Evolutionary conservation across 2,329 filamentous ascomycete species (phyloP).

Genomic region (Penicillium hesseltinei): DNA sequence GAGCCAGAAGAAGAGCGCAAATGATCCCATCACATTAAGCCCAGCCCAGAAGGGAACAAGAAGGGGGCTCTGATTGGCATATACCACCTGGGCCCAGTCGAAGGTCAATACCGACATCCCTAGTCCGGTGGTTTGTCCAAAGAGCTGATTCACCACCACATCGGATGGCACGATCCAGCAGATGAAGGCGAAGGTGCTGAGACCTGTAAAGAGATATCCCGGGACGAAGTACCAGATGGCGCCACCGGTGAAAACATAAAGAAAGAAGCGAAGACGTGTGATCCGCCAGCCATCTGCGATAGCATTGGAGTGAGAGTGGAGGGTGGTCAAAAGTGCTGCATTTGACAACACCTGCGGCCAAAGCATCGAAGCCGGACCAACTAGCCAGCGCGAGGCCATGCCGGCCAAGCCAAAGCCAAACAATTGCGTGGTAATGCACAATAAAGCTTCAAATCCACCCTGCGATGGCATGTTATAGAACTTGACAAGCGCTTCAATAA

Average conservation of each 20-base stretch:
- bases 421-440: constrained; percentile 60
- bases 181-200: constrained; percentile 68
- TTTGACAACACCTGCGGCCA: constrained; percentile 59
- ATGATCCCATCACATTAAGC: constrained; percentile 46
- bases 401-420: constrained; percentile 65
- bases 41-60: constrained; percentile 59
- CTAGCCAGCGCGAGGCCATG: constrained; percentile 58
- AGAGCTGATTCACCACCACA: constrained; percentile 68
- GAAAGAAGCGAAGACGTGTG: constrained; percentile 39
- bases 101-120: constrained; percentile 70
- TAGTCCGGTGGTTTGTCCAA: constrained; percentile 66
- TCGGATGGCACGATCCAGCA: constrained; percentile 71
- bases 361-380: constrained; percentile 61
- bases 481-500: constrained; percentile 40
- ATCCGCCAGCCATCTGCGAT: constrained; percentile 45
- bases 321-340: constrained; percentile 46
- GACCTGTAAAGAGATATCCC: constrained; percentile 65
- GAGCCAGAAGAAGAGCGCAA: constrained; percentile 46
- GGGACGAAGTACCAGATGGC: constrained; percentile 48
- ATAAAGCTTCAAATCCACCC: constrained; percentile 59
- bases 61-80: constrained; percentile 65
- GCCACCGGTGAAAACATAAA: constrained; percentile 33
- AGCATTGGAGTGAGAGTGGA: constrained; percentile 35
- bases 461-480: constrained; percentile 59
- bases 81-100: constrained; percentile 71